Base-by-base conservation (phyloP, 164 flowering plant species). In the Sedum album region DNA sequence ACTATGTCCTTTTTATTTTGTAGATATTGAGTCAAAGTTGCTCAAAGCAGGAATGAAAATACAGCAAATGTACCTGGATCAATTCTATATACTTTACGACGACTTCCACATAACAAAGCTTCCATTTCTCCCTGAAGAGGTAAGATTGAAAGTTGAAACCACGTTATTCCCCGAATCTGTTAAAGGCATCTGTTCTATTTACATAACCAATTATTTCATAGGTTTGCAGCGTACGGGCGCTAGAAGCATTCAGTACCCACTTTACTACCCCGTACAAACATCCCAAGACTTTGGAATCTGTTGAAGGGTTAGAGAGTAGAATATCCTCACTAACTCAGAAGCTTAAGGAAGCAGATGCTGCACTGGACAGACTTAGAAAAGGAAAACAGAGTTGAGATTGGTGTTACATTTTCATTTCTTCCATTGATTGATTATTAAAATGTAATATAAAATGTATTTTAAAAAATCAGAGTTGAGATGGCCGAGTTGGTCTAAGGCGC, bases 401-500 rank as follows among this genome's bases (percentile, higher is more conserved):
- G n/a, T n/a, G n/a, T n/a, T n/a, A n/a, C n/a, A n/a, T n/a, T n/a
- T n/a, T n/a, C n/a, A n/a, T n/a, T n/a, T n/a, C n/a, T n/a, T n/a
- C n/a, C n/a, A n/a, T n/a, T n/a, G n/a, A n/a, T n/a, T n/a, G n/a
- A n/a, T n/a, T n/a, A n/a, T 76, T 79, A n/a, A n/a, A n/a, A n/a
- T n/a, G n/a, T n/a, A n/a, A n/a, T n/a, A n/a, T n/a, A n/a, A n/a
- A n/a, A n/a, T n/a, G n/a, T n/a, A n/a, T n/a, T n/a, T n/a, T n/a
- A n/a, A n/a, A n/a, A n/a, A n/a, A n/a, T n/a, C n/a, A n/a, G n/a
- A 35, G 38, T 35, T 35, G 38, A 35, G 38, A 90, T 90, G 93
- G 96, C 90, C 96, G 98, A 90, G 98, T 88, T 88, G 98, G 98
- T 93, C 93, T 88, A 93, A 93, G 96, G 96, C 90, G 38, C 38